Evolutionary conservation across 2,329 filamentous ascomycete species (phyloP).

Genomic region (Aspergillus nomiae): DNA sequence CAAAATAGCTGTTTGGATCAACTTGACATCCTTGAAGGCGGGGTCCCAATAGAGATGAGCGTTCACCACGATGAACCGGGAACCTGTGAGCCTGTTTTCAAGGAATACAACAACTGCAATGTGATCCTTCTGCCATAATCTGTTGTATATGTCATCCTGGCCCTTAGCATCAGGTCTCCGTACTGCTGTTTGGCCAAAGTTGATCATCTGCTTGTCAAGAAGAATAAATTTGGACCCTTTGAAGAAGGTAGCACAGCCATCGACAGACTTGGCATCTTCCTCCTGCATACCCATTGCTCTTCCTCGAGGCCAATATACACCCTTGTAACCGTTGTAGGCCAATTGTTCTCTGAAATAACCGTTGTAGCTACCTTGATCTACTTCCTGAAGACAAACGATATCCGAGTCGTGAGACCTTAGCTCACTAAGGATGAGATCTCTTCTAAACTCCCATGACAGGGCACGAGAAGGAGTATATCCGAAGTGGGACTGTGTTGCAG

Average conservation of each 20-base stretch:
- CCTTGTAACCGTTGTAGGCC: slow-evolving; percentile 86
- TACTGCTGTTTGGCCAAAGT: slow-evolving; percentile 89
- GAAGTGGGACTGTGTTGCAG: slow-evolving; percentile 80
- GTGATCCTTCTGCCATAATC: slow-evolving; percentile 97
- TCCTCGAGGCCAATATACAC: slow-evolving; percentile 88
- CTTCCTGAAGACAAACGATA: slow-evolving; percentile 90
- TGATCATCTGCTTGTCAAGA: slow-evolving; percentile 90
- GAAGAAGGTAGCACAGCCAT: slow-evolving; percentile 96
- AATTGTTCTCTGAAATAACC: slow-evolving; percentile 87
- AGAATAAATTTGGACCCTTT: slow-evolving; percentile 93
- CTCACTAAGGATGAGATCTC: slow-evolving; percentile 79
- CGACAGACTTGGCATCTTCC: slow-evolving; percentile 83
- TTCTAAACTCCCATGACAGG: slow-evolving; percentile 83
- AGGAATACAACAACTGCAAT: slow-evolving; percentile 91
- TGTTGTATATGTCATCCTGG: slow-evolving; percentile 96
- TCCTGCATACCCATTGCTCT: slow-evolving; percentile 90
- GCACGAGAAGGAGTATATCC: slow-evolving; percentile 85
- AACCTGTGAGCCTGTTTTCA: slow-evolving; percentile 87
- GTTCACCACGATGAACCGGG: slow-evolving; percentile 88
- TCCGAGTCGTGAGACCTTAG: slow-evolving; percentile 79
- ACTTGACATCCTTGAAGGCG: slow-evolving; percentile 86
- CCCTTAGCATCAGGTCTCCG: slow-evolving; percentile 96
- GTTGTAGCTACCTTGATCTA: slow-evolving; percentile 88
- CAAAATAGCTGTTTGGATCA: slow-evolving; percentile 91
- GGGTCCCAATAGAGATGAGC: slow-evolving; percentile 96